Evolutionary conservation across 805 yeast species (phyloP).

Genomic region (Grigorovia humatica): DNA sequence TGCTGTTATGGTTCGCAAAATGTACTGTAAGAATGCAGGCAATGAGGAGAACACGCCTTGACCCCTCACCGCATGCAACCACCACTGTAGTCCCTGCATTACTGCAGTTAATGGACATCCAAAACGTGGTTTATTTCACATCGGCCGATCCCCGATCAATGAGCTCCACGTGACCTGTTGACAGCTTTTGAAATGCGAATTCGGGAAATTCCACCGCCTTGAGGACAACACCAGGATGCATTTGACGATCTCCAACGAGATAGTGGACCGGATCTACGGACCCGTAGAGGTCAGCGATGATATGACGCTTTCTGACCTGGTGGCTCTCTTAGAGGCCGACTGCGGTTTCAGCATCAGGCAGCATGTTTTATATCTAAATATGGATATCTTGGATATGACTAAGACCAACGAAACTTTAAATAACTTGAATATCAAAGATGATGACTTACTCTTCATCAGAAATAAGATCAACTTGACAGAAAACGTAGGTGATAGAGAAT

Average conservation of each 20-base stretch:
- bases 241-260: constrained; percentile 40
- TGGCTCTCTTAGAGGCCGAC: constrained; percentile 65
- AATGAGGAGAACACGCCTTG: too few species aligned
- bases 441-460: constrained; percentile 44
- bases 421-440: constrained; percentile 40
- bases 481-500: constrained; percentile 13
- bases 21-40: too few species aligned
- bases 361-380: constrained; percentile 43
- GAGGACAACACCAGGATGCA: constrained; percentile 30
- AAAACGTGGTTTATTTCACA: too few species aligned
- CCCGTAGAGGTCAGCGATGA: constrained; percentile 55
- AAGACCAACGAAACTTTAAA: constrained; percentile 30
- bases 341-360: constrained; percentile 38
- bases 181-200: too few species aligned
- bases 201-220: background rate
- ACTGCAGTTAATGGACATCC: too few species aligned
- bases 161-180: too few species aligned
- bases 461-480: constrained; percentile 14
- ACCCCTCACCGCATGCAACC: too few species aligned
- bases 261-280: constrained; percentile 38
- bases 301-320: constrained; percentile 54
- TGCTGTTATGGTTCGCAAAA: too few species aligned
- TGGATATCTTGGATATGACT: constrained; percentile 28
- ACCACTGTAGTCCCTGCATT: too few species aligned
- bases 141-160: too few species aligned